Conservation (phyloP, 176 grass and related monocot species). For the Neostapfia colusana region DNA sequence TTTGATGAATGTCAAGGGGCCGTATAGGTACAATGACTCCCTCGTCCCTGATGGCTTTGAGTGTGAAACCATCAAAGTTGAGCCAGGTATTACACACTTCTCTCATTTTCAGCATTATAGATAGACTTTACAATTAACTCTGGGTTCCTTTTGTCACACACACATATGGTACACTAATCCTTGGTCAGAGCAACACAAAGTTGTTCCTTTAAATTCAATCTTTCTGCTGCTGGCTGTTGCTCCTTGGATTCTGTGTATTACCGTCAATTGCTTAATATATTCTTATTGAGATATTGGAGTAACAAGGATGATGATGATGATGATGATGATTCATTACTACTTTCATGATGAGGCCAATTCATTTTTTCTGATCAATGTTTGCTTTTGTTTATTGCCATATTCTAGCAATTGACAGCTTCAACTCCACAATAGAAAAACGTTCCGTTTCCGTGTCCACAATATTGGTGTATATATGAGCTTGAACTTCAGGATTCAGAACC, state of each 20-base stretch:
- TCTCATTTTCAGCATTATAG: not conserved
- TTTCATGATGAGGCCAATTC: conserved; percentile 2
- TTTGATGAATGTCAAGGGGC: conserved; percentile 90
- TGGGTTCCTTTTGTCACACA: not conserved
- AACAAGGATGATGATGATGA: not conserved
- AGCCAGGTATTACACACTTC: conserved; percentile 63
- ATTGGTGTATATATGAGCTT: conserved; percentile 83
- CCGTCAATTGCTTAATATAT: no score
- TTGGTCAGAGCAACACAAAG: not conserved
- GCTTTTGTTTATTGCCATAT: not conserved
- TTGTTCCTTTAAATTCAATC: not conserved
- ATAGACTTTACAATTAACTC: not conserved
- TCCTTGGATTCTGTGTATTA: not conserved
- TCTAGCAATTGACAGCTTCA: conserved; percentile 1
- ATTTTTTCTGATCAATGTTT: not conserved
- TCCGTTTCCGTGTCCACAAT: conserved; percentile 86
- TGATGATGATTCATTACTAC: no score
- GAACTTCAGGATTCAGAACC: conserved; percentile 90
- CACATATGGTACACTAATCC: not conserved
- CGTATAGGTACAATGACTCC: conserved; percentile 79
- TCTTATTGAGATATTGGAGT: not conserved
- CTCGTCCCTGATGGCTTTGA: conserved; percentile 71
- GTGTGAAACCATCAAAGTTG: conserved; percentile 80
- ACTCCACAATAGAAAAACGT: conserved; percentile 68
- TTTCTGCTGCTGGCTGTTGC: not conserved